Conservation (phyloP, 345 rosid species). For the Heritiera littoralis region DNA sequence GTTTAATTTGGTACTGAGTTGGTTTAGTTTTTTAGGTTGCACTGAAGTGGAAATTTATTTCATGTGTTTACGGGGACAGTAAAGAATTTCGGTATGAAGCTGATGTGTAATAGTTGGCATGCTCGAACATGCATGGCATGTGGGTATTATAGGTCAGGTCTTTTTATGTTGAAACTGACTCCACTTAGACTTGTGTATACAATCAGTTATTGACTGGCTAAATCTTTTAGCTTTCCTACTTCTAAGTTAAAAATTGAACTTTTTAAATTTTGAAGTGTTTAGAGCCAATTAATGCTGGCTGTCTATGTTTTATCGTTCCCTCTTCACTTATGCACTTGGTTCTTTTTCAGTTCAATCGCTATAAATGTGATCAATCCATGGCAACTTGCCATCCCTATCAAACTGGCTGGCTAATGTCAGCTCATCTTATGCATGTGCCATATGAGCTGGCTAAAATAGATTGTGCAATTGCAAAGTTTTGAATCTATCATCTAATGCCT, state of each 20-base stretch:
- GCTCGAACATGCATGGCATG: not conserved
- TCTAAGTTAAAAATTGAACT: not conserved
- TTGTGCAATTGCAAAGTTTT: not conserved
- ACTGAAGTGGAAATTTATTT: not conserved
- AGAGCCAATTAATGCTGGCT: slow-evolving; percentile 20
- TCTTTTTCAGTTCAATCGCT: slow-evolving; percentile 12
- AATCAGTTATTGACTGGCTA: not conserved
- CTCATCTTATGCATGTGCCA: slow-evolving; percentile 1
- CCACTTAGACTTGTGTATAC: not conserved
- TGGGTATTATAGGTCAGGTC: not conserved
- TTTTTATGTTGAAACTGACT: not conserved
- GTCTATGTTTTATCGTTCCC: slow-evolving; percentile 23
- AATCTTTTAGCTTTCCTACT: not conserved
- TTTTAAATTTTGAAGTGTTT: slow-evolving; percentile 13
- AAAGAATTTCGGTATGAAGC: not conserved
- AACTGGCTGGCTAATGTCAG: not conserved
- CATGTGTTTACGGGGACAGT: not conserved
- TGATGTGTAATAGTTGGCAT: not conserved
- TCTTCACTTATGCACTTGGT: slow-evolving; percentile 22
- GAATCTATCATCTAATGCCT: not conserved
- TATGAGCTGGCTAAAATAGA: not conserved
- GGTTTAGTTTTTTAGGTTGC: not conserved
- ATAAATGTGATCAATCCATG: slow-evolving; percentile 20
- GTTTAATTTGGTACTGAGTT: not conserved
- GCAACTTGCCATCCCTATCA: not conserved